phyloP scores from a whole-genome alignment of 805 yeast species.

The Candida xiaguanensis region DNA sequence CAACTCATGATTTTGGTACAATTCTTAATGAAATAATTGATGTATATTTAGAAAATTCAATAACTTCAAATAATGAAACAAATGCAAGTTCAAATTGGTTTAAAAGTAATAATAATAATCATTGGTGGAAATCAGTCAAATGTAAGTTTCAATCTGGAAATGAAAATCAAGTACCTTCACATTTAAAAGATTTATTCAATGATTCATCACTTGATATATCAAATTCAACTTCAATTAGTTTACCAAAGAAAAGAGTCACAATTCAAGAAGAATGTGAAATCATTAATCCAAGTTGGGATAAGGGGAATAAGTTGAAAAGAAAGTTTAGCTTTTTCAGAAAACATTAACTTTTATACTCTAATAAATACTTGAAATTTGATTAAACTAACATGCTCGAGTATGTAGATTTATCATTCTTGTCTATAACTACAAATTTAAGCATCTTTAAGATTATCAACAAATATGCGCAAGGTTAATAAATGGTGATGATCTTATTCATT shows the following conservation, averaged over 20 bases:
- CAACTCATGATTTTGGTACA: background rate
- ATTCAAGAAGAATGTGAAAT: conserved; percentile 6
- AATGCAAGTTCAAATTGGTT: background rate
- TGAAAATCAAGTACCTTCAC: background rate
- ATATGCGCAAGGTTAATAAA: no score
- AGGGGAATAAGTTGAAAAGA: conserved; percentile 1
- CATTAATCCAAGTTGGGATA: conserved; percentile 3
- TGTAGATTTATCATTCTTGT: no score
- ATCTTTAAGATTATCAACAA: no score
- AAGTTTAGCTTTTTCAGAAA: conserved; percentile 6
- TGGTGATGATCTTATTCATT: no score
- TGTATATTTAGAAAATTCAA: conserved; percentile 1
- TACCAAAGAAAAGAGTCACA: conserved; percentile 5
- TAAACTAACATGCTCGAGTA: no score
- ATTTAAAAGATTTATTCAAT: conserved; percentile 1
- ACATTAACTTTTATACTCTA: conserved; percentile 1
- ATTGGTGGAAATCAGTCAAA: conserved; percentile 1
- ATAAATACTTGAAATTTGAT: no score
- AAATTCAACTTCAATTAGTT: no score
- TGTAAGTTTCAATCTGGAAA: background rate
- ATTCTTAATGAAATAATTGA: conserved; percentile 5
- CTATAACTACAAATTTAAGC: no score
- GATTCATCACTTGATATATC: background rate
- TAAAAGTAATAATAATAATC: background rate
- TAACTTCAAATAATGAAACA: background rate